A percentile compares a stretch with the other conserved stretches of the same genome.
Evolutionary conservation across 352 stramenopile genomes (phyloP).

Genomic region (Phytophthora pistaciae): DNA sequence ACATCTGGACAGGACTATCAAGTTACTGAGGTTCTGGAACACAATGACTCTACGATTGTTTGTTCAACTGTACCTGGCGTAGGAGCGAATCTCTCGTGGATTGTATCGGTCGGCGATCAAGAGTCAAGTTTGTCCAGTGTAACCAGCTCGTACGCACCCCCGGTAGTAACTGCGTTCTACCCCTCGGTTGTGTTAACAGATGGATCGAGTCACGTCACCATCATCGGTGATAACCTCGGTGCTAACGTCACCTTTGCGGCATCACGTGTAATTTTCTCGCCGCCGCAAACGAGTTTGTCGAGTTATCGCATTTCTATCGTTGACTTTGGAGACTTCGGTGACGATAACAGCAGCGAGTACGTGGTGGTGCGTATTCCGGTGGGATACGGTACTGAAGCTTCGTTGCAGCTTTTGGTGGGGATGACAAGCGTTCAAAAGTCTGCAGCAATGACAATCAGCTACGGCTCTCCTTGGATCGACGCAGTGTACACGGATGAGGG

Average conservation of each 20-base stretch:
- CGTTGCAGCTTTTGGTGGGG: slow-evolving; percentile 49
- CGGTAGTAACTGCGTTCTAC: slow-evolving; percentile 35
- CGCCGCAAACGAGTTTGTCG: slow-evolving; percentile 40
- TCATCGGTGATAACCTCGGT: slow-evolving; percentile 67
- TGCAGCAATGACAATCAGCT: slow-evolving; percentile 41
- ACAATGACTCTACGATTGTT: slow-evolving; percentile 68
- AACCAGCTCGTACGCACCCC: slow-evolving; percentile 64
- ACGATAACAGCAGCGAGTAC: slow-evolving; percentile 43
- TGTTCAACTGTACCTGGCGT: slow-evolving; percentile 61
- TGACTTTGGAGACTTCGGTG: slow-evolving; percentile 43
- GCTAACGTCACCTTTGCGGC: slow-evolving; percentile 46
- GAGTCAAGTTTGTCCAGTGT: slow-evolving; percentile 40
- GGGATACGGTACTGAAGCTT: slow-evolving; percentile 47
- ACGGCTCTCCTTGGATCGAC: slow-evolving; percentile 56
- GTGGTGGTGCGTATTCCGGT: slow-evolving; percentile 51
- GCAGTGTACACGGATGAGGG: slow-evolving; percentile 72
- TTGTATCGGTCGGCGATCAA: slow-evolving; percentile 67
- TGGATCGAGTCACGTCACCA: slow-evolving; percentile 51
- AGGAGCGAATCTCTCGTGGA: slow-evolving; percentile 59
- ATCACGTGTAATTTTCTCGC: slow-evolving; percentile 55
- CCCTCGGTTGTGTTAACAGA: slow-evolving; percentile 46
- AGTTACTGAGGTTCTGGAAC: slow-evolving; percentile 44
- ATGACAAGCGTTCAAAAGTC: slow-evolving; percentile 52
- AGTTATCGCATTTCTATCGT: slow-evolving; percentile 50
- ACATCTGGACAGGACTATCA: slow-evolving; percentile 60